Conservation (phyloP, 2,329 filamentous ascomycete genomes). For the Colletotrichum salicis region DNA sequence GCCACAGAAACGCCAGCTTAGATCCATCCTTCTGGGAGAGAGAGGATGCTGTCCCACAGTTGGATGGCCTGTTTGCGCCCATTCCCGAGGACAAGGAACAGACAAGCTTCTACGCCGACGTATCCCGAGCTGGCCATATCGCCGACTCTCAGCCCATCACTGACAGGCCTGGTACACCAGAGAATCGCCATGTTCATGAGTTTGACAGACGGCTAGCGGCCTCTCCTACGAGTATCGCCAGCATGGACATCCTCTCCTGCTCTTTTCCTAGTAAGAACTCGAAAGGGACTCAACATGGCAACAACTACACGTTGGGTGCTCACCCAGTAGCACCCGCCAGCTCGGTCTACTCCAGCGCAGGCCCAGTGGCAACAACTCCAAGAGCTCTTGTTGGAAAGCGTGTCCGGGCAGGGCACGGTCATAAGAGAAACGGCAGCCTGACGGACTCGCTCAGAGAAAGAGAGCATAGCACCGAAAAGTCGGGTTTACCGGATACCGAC, state of each 20-base stretch:
- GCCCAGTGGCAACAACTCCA: slow-evolving; percentile 68
- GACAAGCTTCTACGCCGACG: slow-evolving; percentile 58
- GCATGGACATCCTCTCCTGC: slow-evolving; percentile 71
- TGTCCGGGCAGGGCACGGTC: slow-evolving; percentile 66
- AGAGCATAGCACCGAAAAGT: slow-evolving; percentile 68
- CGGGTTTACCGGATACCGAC: slow-evolving; percentile 63
- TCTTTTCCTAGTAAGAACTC: slow-evolving; percentile 68
- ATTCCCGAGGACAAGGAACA: slow-evolving; percentile 40
- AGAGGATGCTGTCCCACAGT: slow-evolving; percentile 54
- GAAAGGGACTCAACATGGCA: slow-evolving; percentile 48
- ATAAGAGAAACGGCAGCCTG: slow-evolving; percentile 89
- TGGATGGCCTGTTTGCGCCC: slow-evolving; percentile 53
- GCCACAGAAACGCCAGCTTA: slow-evolving; percentile 65
- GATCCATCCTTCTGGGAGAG: slow-evolving; percentile 66
- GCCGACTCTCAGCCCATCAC: slow-evolving; percentile 57
- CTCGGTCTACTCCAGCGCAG: slow-evolving; percentile 57
- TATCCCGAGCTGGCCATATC: slow-evolving; percentile 58
- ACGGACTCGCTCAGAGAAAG: slow-evolving; percentile 77
- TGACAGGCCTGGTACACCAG: slow-evolving; percentile 60
- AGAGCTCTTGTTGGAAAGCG: slow-evolving; percentile 68
- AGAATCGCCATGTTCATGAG: slow-evolving; percentile 44
- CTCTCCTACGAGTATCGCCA: slow-evolving; percentile 68
- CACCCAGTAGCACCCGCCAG: slow-evolving; percentile 65
- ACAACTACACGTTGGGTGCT: slow-evolving; percentile 57
- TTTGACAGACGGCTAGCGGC: slow-evolving; percentile 49